These are phyloP conservation scores for Cytospora chrysosperma DNA, from an alignment of 2,329 filamentous ascomycete species.

Conservation along the genomic window DNA sequence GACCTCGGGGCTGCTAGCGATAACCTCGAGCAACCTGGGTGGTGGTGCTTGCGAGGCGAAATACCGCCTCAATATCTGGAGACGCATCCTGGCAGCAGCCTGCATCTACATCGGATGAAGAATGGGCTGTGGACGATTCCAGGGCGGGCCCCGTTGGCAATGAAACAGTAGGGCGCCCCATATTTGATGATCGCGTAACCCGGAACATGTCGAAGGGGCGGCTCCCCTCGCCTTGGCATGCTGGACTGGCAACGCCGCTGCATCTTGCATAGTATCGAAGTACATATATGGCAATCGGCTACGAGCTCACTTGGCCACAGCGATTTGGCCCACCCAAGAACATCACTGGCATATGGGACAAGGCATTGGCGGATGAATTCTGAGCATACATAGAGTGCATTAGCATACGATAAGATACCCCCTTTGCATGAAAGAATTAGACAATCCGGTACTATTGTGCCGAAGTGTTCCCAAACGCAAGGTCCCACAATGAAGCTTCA, in stretches of 20 bases:
- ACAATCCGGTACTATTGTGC: background rate
- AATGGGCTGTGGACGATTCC: background rate
- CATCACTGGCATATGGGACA: background rate
- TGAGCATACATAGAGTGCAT: constrained; percentile 9
- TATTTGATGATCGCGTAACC: too few relatives aligned
- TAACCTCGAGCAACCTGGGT: background rate
- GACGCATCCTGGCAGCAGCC: background rate
- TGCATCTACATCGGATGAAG: background rate
- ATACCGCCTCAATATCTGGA: background rate
- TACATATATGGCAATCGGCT: background rate
- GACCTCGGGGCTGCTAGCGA: background rate
- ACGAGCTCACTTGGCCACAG: background rate
- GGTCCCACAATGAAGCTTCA: background rate
- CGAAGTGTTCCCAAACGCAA: background rate
- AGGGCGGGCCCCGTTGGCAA: background rate
- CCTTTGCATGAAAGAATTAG: background rate
- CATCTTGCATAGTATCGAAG: background rate
- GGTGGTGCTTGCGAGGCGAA: background rate
- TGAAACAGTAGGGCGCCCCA: background rate
- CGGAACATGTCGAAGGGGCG: too few relatives aligned
- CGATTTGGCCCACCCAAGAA: background rate
- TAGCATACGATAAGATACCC: constrained; percentile 15
- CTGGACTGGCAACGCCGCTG: background rate
- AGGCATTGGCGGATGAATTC: background rate
- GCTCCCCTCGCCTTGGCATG: background rate